Base-by-base conservation (phyloP, 441 rosid species). In the Aquilaria agallochum region DNA sequence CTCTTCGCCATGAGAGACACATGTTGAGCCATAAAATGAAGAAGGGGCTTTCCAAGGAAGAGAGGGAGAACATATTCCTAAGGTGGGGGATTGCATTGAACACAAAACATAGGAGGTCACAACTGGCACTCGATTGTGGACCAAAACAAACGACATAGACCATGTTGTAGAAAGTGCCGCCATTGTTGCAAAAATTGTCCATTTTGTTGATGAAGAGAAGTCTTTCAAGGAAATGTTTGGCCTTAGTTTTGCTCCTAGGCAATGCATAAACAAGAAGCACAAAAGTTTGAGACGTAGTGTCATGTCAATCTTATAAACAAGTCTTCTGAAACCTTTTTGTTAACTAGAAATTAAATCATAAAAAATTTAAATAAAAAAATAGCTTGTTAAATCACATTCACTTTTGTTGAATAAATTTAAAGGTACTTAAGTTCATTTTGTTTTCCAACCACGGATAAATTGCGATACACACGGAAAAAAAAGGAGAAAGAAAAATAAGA, bases 201-300 rank as follows among this genome's bases (percentile, higher is more conserved):
- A 85, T 56, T 84, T 86, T 67, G 65, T 75, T 47, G 92, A 78
- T 68, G 85, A 80, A 47, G 85, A 82, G 68, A 75, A 81, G 64
- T 75, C 86, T 12, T 77, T 84, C 65, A 88, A 79, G 72, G 92
- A 86, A 68, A 83, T 89, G 89, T 86, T 77, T 55, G 93, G 97
- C 14, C 90, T 89, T 62, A 88, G 80, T 72, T 82, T 89, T 46
- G 65, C 90, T 14, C 91, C 95, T 12, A 54, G 56, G 45, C 73
- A 69, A 50, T 65, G 53, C 40, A 64, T 60, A 30, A 56, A 58
- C 66, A 78, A 74, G 72, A 74, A 72, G 72, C 60, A 72, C n/a
- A 74, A 70, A 34, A 53, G 79, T 32, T 88, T 88, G 85, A 87
- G 58, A 74, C 83, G 76, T 64, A 76, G 76, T 9, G 76, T 79